Evolutionary conservation across 345 rosid genomes (phyloP), one percentile per base, ranked within the genome.

Genomic region (Boechera retrofracta): DNA sequence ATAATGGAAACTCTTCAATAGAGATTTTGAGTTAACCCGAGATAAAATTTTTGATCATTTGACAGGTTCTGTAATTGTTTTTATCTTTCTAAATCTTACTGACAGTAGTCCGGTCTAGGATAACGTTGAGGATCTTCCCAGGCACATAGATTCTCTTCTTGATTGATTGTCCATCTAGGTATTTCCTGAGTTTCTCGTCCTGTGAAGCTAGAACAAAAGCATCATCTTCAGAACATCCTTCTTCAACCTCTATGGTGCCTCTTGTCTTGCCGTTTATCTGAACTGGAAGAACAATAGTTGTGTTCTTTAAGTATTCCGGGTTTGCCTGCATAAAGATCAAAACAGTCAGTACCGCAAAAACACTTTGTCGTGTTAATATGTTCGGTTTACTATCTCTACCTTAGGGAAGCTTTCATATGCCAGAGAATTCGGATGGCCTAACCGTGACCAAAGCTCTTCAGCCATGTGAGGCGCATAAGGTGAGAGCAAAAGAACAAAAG

Each of bases 391-490:
- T 31, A 39, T 53, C 4, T 66, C 21, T 32, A 78, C 98, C 97
- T 79, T 54, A 3, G 98, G 98, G 63, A 90, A 90, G 44, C 83
- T 78, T 75, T 81, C 86, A 42, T 79, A 92, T 13, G 93, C 97
- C 81, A 92, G 80, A 57, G 98, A 86, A 72, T 74, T 74, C 0
- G 72, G 44, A 68, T 92, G 86, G 74, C 97, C 93, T 26, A 94
- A 75, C 66, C 90, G 95, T 62, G 79, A 88, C 98, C 98, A 94
- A 69, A 94, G 88, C 83, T 94, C 98, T 83, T 94, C 98, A 1
- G 97, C 88, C 85, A 94, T 94, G 85, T 94, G 97, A 72, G 97
- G 98, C 6, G 97, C 92, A 42, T 92, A 92, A 35, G 98, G 98
- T 6, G 97, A 84, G 49, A 94, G 92, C 83, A 94, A 75, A 72